A percentile compares a stretch with the other conserved stretches of the same genome.
phyloP scores from a whole-genome alignment of 2,329 filamentous ascomycete genomes.

The Colletotrichum viniferum region DNA sequence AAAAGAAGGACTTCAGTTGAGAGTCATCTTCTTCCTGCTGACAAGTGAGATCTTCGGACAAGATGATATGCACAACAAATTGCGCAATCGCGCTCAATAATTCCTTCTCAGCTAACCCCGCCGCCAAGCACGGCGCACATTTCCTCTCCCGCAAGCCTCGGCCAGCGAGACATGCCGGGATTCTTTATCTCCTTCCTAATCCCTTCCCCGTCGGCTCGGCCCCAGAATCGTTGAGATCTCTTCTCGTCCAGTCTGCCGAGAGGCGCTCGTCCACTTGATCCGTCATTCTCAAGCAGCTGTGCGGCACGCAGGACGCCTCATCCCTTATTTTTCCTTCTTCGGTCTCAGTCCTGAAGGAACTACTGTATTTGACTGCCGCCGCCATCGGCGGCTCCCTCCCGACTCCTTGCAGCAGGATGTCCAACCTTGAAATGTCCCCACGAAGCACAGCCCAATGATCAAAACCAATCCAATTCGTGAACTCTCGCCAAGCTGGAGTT shows the following conservation, averaged over 20 bases:
- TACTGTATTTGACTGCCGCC: background rate
- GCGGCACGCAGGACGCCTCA: background rate
- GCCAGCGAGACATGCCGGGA: background rate
- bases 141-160: background rate
- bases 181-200: conserved; percentile 11
- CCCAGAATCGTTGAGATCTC: background rate
- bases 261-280: background rate
- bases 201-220: background rate
- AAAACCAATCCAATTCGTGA: background rate
- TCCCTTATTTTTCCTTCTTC: background rate
- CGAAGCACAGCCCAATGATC: background rate
- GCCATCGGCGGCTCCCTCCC: background rate
- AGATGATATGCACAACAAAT: background rate
- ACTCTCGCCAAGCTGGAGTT: background rate
- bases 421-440: background rate
- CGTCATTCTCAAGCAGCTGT: background rate
- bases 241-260: background rate
- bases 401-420: background rate
- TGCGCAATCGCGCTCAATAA: background rate
- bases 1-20: background rate
- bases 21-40: too few species aligned
- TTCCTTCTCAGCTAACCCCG: background rate
- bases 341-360: background rate
- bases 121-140: background rate
- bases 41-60: background rate